Base-by-base conservation (phyloP, 495 filamentous ascomycete genomes). In the Elasticomyces elasticus region DNA sequence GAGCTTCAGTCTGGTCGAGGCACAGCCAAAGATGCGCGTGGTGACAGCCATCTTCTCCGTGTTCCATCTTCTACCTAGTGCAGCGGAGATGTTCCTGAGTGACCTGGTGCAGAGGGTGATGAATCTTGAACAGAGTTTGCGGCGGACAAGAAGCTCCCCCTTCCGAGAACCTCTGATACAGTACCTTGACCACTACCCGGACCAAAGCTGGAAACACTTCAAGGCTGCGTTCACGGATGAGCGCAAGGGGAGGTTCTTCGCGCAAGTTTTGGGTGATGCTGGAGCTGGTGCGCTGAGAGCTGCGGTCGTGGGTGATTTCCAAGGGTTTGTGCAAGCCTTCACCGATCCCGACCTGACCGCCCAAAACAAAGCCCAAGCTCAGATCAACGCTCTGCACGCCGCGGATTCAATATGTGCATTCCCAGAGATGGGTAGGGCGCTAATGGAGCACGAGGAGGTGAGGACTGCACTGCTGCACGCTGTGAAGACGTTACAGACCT, bases 1-100 rank as follows among this genome's bases (percentile, higher is more conserved):
- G 2, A 96, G 90, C 0, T 96, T 96, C 68, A 89, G 82, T 5
- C 79, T 95, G 51, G 84, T 97, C 42, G 94, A 97, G 65, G 90
- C 96, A 62, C 86, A 89, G 62, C 79, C 76, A 19, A 80, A 85
- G 42, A 94, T 97, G 82, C 91, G 89, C 66, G 84, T 97, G 38
- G 86, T 97, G 47, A 83, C 88, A 3, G 86, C 90, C 0, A 91
- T 95, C 20, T 84, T 99, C 64, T 90, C 96, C 62, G 89, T 97
- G 48, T 99, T 97, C 69, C 90, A 99, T 64, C 79, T 97, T 7
- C 72, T 99, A 1, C 92, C 92, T 0, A 76, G 88, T 0, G 86
- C 89, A 10, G 92, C 92, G 12, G 85, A 86, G 37, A 79, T 85
- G 11, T 99, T 97, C 67, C 89, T 97, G 71, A 85, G 89, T 42